phyloP scores from a whole-genome alignment of 1,284 basidiomycete species.

The Sanghuangporus weigelae region DNA sequence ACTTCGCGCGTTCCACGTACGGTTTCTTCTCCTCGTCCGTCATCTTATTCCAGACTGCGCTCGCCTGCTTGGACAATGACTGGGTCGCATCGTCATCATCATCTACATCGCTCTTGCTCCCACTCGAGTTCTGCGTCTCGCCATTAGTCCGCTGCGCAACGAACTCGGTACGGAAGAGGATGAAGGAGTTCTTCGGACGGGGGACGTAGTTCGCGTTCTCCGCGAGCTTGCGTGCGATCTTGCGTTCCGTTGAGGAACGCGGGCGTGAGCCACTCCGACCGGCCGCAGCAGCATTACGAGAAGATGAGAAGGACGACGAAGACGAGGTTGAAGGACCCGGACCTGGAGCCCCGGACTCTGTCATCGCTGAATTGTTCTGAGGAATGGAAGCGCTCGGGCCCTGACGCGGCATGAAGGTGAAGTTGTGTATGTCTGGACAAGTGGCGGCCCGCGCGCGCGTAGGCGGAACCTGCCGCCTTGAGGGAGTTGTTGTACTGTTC shows the following conservation, averaged over 20 bases:
- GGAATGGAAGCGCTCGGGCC: background rate
- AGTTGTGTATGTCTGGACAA: background rate
- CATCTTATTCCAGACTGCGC: slow-evolving; percentile 54
- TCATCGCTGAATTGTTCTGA: background rate
- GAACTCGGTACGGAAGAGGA: slow-evolving; percentile 81
- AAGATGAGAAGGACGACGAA: too few relatives aligned
- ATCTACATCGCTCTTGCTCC: background rate
- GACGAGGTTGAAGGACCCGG: background rate
- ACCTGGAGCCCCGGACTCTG: background rate
- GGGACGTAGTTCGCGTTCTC: slow-evolving; percentile 62
- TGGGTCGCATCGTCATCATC: slow-evolving; percentile 22
- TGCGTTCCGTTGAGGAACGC: slow-evolving; percentile 15
- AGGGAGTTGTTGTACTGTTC: background rate
- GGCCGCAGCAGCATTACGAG: slow-evolving; percentile 7
- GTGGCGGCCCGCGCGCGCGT: background rate
- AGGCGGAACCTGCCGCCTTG: slow-evolving; percentile 11
- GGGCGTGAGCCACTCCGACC: background rate
- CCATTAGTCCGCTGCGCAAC: slow-evolving; percentile 34
- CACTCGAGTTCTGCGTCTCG: slow-evolving; percentile 18
- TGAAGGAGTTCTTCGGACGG: slow-evolving; percentile 84
- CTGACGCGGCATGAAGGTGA: background rate
- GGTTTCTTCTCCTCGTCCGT: slow-evolving; percentile 37
- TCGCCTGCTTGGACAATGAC: slow-evolving; percentile 59
- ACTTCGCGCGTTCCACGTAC: slow-evolving; percentile 46
- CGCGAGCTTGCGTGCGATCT: slow-evolving; percentile 27